A percentile compares a stretch with the other conserved stretches of the same genome.
Evolutionary conservation across 1,139 yeast genomes (phyloP).

Genomic region (Kurtzmaniella quercitrusa): DNA sequence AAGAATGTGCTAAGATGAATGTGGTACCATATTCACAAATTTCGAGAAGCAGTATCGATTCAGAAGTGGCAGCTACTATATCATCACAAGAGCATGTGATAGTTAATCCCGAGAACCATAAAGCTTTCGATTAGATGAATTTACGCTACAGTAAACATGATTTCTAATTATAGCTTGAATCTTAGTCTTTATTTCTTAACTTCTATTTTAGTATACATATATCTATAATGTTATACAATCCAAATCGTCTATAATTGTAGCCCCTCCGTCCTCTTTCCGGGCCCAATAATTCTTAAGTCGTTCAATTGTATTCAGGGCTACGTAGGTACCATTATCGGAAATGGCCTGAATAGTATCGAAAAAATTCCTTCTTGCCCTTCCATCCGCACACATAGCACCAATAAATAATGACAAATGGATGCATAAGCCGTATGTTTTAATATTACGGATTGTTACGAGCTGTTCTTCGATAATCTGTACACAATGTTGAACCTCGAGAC

Average conservation of each 20-base stretch:
- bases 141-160: neutral
- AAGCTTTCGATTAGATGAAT: neutral
- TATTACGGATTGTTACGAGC: conserved; percentile 5
- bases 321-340: conserved; percentile 6
- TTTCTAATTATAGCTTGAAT: too few relatives aligned
- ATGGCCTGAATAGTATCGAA: conserved; percentile 3
- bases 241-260: conserved; percentile 7
- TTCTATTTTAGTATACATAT: neutral
- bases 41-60: conserved; percentile 1
- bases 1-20: conserved; percentile 15
- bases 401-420: conserved; percentile 10
- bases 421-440: conserved; percentile 6
- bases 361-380: conserved; percentile 5
- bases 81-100: conserved; percentile 4
- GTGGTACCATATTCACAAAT: conserved; percentile 11
- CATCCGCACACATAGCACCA: conserved; percentile 7
- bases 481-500: conserved; percentile 5
- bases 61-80: conserved; percentile 2
- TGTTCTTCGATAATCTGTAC: conserved; percentile 9
- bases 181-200: neutral
- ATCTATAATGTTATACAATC: conserved; percentile 8
- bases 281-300: conserved; percentile 7
- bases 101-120: neutral
- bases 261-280: conserved; percentile 6
- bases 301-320: conserved; percentile 8